Evolutionary conservation across 2,329 filamentous ascomycete species (phyloP).

Genomic region (Blastomyces parvus): DNA sequence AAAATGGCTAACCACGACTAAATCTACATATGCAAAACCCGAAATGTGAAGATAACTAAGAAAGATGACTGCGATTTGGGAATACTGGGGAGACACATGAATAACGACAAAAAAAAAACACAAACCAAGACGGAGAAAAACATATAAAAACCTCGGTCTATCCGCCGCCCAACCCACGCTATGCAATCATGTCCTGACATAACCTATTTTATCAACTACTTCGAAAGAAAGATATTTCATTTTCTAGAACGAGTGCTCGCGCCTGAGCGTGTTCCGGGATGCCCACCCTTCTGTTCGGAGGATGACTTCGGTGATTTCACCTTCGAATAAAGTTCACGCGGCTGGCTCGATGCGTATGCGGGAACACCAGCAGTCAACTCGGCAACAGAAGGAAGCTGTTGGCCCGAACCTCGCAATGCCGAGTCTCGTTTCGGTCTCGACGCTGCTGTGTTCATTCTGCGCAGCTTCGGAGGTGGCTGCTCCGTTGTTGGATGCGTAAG

Average conservation of each 20-base stretch:
- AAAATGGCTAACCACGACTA: slow-evolving; percentile 11
- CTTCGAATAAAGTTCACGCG: slow-evolving; percentile 27
- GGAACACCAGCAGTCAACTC: slow-evolving; percentile 40
- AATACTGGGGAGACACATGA: slow-evolving; percentile 15
- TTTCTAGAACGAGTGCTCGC: slow-evolving; percentile 25
- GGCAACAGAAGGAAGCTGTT: slow-evolving; percentile 37
- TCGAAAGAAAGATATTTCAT: slow-evolving; percentile 14
- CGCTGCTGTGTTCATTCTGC: slow-evolving; percentile 31
- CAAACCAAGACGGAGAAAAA: background rate
- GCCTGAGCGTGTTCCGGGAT: slow-evolving; percentile 24
- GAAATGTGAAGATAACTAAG: slow-evolving; percentile 21
- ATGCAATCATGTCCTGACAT: slow-evolving; percentile 24
- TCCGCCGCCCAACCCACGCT: slow-evolving; percentile 31
- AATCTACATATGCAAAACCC: slow-evolving; percentile 16
- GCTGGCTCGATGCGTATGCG: slow-evolving; percentile 33
- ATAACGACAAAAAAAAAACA: slow-evolving; percentile 11
- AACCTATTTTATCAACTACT: background rate
- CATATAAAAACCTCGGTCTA: slow-evolving; percentile 4
- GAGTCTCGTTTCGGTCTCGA: slow-evolving; percentile 34
- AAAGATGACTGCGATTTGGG: background rate
- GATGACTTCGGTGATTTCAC: slow-evolving; percentile 16
- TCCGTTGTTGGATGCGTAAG: slow-evolving; percentile 51
- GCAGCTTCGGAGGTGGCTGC: slow-evolving; percentile 37
- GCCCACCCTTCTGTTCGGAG: slow-evolving; percentile 25
- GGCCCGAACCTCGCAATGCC: slow-evolving; percentile 24